These are phyloP conservation scores for Trichoderma asperelloides DNA, from an alignment of 495 filamentous ascomycete species.

Conservation along the genomic window DNA sequence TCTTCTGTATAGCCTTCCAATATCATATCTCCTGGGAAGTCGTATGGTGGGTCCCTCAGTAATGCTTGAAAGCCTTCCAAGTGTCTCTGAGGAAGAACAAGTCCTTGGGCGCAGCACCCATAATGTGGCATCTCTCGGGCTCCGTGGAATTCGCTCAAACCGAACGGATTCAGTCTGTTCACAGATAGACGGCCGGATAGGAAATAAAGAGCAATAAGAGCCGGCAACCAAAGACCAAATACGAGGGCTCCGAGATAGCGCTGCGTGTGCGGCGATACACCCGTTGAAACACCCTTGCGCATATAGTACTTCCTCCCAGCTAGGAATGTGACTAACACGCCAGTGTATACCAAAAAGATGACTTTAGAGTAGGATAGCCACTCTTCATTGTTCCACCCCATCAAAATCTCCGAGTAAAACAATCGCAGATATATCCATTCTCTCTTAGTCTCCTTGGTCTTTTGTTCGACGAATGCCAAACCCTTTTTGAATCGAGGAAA, in stretches of 20 bases:
- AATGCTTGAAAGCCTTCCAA: slow-evolving; percentile 36
- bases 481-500: slow-evolving; percentile 33
- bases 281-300: background rate
- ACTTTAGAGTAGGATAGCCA: slow-evolving; percentile 30
- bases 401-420: slow-evolving; percentile 48
- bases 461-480: slow-evolving; percentile 23
- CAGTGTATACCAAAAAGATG: slow-evolving; percentile 13
- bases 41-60: slow-evolving; percentile 24
- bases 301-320: background rate
- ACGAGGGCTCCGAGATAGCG: slow-evolving; percentile 1
- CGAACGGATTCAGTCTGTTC: slow-evolving; percentile 22
- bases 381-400: slow-evolving; percentile 49
- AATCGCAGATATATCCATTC: slow-evolving; percentile 44
- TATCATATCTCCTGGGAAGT: slow-evolving; percentile 34
- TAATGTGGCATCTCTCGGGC: slow-evolving; percentile 41
- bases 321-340: background rate
- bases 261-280: background rate
- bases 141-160: slow-evolving; percentile 17
- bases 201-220: slow-evolving; percentile 27
- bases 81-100: slow-evolving; percentile 27
- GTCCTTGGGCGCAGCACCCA: slow-evolving; percentile 38
- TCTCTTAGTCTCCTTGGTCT: background rate
- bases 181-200: slow-evolving; percentile 28
- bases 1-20: slow-evolving; percentile 38
- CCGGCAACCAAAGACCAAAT: slow-evolving; percentile 20